phyloP scores from a whole-genome alignment of 371 early-diverging fungal genomes.

The Haplosporangium sp. region DNA sequence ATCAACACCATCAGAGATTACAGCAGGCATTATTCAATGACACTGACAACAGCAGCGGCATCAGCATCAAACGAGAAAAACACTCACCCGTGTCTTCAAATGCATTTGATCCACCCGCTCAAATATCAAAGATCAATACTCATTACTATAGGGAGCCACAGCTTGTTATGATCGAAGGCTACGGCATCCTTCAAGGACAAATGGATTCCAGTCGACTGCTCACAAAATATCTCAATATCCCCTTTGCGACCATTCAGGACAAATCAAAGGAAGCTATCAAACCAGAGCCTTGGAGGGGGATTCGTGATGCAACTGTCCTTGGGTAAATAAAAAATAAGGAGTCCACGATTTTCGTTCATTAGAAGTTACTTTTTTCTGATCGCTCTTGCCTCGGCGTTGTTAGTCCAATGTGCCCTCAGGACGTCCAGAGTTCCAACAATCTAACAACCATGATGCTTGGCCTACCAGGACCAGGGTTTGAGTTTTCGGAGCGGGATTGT shows the following conservation, averaged over 20 bases:
- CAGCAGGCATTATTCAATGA: background rate
- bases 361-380: no score
- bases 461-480: constrained; percentile 45
- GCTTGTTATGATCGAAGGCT: constrained; percentile 39
- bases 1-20: background rate
- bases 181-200: constrained; percentile 41
- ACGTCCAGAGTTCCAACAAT: constrained; percentile 25
- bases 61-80: background rate
- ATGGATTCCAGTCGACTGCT: constrained; percentile 49
- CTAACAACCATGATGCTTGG: constrained; percentile 43
- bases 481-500: constrained; percentile 54
- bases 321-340: constrained; percentile 17
- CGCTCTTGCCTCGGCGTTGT: no score
- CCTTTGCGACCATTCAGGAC: constrained; percentile 41
- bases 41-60: background rate
- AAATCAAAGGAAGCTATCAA: constrained; percentile 22
- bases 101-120: constrained; percentile 30
- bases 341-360: no score
- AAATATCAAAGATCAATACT: constrained; percentile 30
- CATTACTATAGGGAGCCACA: constrained; percentile 46
- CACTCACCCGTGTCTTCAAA: constrained; percentile 3
- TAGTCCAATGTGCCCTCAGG: constrained; percentile 53
- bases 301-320: constrained; percentile 48
- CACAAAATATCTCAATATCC: constrained; percentile 47
- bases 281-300: constrained; percentile 43